Evolutionary conservation across 75 land plant genomes (phyloP).

Genomic region (Adiantum capillusveneris): DNA sequence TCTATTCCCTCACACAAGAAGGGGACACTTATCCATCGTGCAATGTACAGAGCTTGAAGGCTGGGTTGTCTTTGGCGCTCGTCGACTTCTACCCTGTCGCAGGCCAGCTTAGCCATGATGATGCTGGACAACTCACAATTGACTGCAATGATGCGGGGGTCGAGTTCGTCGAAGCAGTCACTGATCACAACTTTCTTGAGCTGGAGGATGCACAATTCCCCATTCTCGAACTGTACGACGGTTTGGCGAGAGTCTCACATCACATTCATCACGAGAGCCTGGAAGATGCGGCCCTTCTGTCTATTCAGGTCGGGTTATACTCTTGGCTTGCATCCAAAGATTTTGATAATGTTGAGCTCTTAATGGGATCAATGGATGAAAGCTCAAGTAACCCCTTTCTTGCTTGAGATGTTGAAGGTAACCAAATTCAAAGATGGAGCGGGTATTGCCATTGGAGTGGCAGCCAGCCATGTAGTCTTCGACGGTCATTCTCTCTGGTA

Average conservation of each 20-base stretch:
- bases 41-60: not conserved
- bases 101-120: slow-evolving; percentile 34
- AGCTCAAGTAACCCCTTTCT: too few relatives aligned
- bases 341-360: too few relatives aligned
- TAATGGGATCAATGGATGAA: too few relatives aligned
- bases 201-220: slow-evolving; percentile 13
- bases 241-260: not conserved
- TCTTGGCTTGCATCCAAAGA: too few relatives aligned
- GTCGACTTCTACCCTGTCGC: slow-evolving; percentile 63
- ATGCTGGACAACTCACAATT: slow-evolving; percentile 31
- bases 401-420: too few relatives aligned
- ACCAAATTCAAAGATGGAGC: too few relatives aligned
- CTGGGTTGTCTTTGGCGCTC: slow-evolving; percentile 22
- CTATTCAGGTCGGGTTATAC: not conserved
- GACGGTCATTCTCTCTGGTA: too few relatives aligned
- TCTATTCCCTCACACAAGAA: too few relatives aligned
- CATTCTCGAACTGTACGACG: not conserved
- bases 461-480: too few relatives aligned
- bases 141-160: slow-evolving; percentile 63
- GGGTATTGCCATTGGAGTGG: too few relatives aligned
- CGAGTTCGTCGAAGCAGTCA: slow-evolving; percentile 54
- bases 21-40: too few relatives aligned
- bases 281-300: not conserved
- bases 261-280: not conserved
- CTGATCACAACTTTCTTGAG: slow-evolving; percentile 33